Conservation (phyloP, 2,329 filamentous ascomycete genomes). For the Myriosclerotinia curreyana region DNA sequence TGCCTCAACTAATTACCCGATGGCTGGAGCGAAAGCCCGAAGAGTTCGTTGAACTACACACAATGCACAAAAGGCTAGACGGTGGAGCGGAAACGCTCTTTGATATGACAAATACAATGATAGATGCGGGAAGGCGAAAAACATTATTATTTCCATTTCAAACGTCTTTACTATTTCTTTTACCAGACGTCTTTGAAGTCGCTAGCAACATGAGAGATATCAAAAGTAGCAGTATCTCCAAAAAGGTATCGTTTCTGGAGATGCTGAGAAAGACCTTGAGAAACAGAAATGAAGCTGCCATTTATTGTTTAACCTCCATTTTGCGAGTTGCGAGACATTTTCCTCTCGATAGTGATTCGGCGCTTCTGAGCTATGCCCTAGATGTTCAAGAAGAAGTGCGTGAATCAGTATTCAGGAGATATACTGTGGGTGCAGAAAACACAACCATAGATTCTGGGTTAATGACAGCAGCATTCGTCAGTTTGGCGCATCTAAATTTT, state of each 20-base stretch:
- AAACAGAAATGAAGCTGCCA: conserved; percentile 63
- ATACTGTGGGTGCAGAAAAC: conserved; percentile 47
- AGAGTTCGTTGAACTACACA: conserved; percentile 64
- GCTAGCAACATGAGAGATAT: conserved; percentile 64
- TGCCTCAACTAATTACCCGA: conserved; percentile 60
- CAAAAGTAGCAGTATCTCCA: conserved; percentile 59
- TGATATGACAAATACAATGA: conserved; percentile 63
- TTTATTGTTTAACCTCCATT: conserved; percentile 62
- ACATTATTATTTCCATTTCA: conserved; percentile 60
- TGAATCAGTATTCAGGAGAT: conserved; percentile 60
- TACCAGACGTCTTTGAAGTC: conserved; percentile 68
- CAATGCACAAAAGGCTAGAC: conserved; percentile 59
- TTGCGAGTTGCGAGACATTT: conserved; percentile 64
- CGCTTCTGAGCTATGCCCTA: conserved; percentile 59
- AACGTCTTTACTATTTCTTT: conserved; percentile 58
- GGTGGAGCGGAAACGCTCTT: conserved; percentile 65
- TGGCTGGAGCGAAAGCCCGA: conserved; percentile 64
- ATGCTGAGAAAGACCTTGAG: conserved; percentile 59
- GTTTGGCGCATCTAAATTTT: conserved; percentile 59
- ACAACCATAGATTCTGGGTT: conserved; percentile 58
- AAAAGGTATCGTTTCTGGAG: conserved; percentile 65
- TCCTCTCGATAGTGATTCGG: conserved; percentile 57
- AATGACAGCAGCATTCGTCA: conserved; percentile 65
- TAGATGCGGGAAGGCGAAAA: conserved; percentile 55
- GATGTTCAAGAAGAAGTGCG: conserved; percentile 68